Evolutionary conservation across 1,284 basidiomycete genomes (phyloP).

Genomic region (Pyrrhoderma noxium): DNA sequence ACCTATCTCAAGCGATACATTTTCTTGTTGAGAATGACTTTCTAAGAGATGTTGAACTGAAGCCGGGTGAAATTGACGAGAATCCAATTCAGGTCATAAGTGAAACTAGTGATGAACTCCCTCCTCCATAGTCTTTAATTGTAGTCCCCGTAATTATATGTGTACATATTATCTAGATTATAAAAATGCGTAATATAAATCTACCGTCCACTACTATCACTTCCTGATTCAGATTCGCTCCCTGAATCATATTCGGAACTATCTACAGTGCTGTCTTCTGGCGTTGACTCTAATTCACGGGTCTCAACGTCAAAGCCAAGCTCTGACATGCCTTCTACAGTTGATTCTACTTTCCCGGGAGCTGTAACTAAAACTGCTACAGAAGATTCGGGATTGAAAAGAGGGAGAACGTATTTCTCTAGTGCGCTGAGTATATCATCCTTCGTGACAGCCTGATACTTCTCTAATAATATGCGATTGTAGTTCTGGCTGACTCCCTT

Average conservation of each 20-base stretch:
- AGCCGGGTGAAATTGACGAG: slow-evolving; percentile 70
- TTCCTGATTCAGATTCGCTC: slow-evolving; percentile 10
- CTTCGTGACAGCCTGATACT: slow-evolving; percentile 73
- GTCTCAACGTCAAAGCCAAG: slow-evolving; percentile 78
- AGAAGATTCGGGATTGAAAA: slow-evolving; percentile 77
- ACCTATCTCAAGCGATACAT: slow-evolving; percentile 87
- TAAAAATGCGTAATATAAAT: not conserved
- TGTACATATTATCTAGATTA: not conserved
- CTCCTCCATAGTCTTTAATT: not conserved
- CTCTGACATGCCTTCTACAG: slow-evolving; percentile 54
- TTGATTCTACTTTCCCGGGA: slow-evolving; percentile 72
- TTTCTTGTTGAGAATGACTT: slow-evolving; percentile 94
- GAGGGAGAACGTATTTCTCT: slow-evolving; percentile 73
- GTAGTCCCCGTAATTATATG: no score
- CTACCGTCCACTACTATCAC: slow-evolving; percentile 13
- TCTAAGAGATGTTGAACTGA: slow-evolving; percentile 74
- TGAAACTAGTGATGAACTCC: slow-evolving; percentile 21
- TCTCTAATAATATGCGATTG: slow-evolving; percentile 68
- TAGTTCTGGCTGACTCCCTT: slow-evolving; percentile 72
- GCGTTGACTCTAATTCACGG: slow-evolving; percentile 62
- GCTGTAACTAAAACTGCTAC: slow-evolving; percentile 80
- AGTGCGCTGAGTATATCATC: slow-evolving; percentile 69
- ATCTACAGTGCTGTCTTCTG: slow-evolving; percentile 35
- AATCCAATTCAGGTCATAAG: slow-evolving; percentile 57
- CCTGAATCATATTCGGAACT: slow-evolving; percentile 20